phyloP scores from a whole-genome alignment of 1,284 basidiomycete genomes.

The Trichosporon asahii region DNA sequence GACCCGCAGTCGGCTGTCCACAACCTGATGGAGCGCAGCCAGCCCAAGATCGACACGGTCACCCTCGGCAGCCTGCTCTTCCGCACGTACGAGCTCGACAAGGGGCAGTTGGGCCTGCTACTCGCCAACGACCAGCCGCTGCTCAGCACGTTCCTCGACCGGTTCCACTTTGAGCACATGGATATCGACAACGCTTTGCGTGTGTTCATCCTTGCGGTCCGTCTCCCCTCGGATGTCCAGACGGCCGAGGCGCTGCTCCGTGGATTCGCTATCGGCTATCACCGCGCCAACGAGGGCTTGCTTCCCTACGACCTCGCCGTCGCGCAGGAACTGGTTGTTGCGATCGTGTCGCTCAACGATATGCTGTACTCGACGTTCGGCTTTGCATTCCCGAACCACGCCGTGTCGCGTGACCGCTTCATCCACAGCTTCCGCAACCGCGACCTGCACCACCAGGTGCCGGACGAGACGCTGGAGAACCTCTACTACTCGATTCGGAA shows the following conservation, averaged over 20 bases:
- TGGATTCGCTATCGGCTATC: constrained; percentile 82
- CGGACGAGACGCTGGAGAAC: constrained; percentile 68
- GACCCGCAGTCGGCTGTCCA: constrained; percentile 70
- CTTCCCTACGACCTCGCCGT: constrained; percentile 75
- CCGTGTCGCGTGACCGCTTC: constrained; percentile 69
- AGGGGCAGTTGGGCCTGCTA: constrained; percentile 76
- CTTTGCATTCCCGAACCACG: constrained; percentile 61
- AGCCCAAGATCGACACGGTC: constrained; percentile 59
- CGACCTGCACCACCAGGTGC: constrained; percentile 65
- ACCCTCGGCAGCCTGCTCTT: constrained; percentile 78
- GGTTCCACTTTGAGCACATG: constrained; percentile 76
- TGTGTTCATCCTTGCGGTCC: constrained; percentile 76
- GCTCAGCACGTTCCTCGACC: constrained; percentile 77
- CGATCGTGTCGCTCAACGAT: constrained; percentile 66
- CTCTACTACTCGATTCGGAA: constrained; percentile 71
- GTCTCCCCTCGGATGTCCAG: constrained; percentile 59
- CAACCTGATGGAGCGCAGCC: constrained; percentile 58
- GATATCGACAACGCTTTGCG: constrained; percentile 85
- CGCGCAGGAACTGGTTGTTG: constrained; percentile 71
- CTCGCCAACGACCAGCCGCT: constrained; percentile 70
- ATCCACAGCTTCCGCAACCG: constrained; percentile 70
- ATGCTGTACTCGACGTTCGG: constrained; percentile 52
- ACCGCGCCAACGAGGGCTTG: constrained; percentile 74
- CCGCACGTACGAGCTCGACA: constrained; percentile 78
- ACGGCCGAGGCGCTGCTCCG: constrained; percentile 61